Base-by-base conservation (phyloP, 805 yeast genomes). In the Spathaspora hagerdaliae region DNA sequence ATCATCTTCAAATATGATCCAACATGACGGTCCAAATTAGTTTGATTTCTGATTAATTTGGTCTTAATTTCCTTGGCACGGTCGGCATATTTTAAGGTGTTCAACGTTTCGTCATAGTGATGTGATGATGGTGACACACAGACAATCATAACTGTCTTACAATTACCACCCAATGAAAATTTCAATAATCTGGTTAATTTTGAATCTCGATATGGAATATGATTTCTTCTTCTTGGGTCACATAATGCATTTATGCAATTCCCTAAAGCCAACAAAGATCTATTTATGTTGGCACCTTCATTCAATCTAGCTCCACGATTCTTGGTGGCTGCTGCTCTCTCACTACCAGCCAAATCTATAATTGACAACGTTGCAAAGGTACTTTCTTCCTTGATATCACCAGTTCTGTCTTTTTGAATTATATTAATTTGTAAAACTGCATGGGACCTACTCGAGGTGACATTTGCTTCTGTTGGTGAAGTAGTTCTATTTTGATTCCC, bases 131-230 rank as follows among this genome's bases (percentile, higher is more conserved):
- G 97, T 4, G 95, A 84, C 3, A 92, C 78, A 64, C 98, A 92
- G 1, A 90, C 97, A 52, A 92, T 87, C 98, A 92, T 92, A 5
- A 89, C 91, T 0, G 98, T 92, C 60, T 87, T 85, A 65, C 98
- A 92, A 59, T 89, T 88, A 0, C 97, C 97, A 3, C 97, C 97
- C 11, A 92, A 69, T 0, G 97, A 90, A 59, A 87, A 89, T 60
- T 91, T 89, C 45, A 92, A 74, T 41, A 92, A 70, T 52, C 98
- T 69, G 0, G 98, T 92, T 44, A 92, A 71, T 57, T 91, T 91
- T 7, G 96, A 88, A 61, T 92, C 96, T 54, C 98, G 69, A 63
- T 87, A 92, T 0, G 98, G 98, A 9, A 92, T 79, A 66, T 90
- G 97, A 55, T 78, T 74, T 48, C 79, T 67, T 42, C 78, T 70